Conservation (phyloP, 1,284 basidiomycete species). For the Veloporphyrellus conicus region DNA sequence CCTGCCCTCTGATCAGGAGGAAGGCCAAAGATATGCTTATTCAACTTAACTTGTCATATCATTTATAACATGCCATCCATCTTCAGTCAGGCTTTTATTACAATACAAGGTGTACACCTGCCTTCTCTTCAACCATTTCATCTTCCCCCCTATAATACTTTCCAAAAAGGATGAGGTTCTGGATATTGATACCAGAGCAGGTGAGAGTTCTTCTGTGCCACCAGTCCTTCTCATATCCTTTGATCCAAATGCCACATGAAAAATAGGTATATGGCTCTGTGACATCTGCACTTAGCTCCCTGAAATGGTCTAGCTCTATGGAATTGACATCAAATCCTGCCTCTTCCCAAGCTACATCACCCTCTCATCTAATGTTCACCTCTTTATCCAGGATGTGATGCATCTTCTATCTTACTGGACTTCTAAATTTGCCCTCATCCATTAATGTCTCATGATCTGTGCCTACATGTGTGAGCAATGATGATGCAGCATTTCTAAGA, state of each 20-base stretch:
- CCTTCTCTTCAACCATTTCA: conserved; percentile 18
- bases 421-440: conserved; percentile 26
- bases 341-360: conserved; percentile 11
- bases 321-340: conserved; percentile 18
- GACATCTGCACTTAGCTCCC: conserved; percentile 15
- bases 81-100: conserved; percentile 9
- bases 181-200: conserved; percentile 24
- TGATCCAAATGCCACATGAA: no score
- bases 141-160: conserved; percentile 18
- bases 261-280: conserved; percentile 22
- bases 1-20: conserved; percentile 28
- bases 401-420: conserved; percentile 23
- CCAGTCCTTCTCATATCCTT: not conserved
- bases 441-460: conserved; percentile 32
- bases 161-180: conserved; percentile 21
- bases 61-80: not conserved
- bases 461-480: conserved; percentile 29
- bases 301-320: conserved; percentile 10
- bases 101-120: conserved; percentile 5
- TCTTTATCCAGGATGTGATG: conserved; percentile 7
- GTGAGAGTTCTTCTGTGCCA: conserved; percentile 15
- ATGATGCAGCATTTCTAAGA: conserved; percentile 22
- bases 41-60: no score
- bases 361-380: conserved; percentile 16
- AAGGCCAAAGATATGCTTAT: conserved; percentile 18